These are phyloP conservation scores for Blastobotrys proliferans DNA, from an alignment of 1,139 yeast species.

Conservation along the genomic window DNA sequence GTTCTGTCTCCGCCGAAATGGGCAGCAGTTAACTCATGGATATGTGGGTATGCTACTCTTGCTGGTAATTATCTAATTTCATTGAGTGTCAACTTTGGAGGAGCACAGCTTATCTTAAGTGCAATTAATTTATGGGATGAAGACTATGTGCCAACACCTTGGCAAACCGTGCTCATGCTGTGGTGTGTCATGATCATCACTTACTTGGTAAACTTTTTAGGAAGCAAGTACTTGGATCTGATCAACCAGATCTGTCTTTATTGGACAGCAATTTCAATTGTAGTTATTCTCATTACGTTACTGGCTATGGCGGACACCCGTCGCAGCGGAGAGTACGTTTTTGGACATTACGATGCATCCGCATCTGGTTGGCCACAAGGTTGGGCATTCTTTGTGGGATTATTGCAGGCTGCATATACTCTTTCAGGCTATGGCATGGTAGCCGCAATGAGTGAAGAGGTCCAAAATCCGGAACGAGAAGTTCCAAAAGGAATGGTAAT, in stretches of 20 bases:
- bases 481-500: background rate
- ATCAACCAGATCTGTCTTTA: background rate
- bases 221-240: background rate
- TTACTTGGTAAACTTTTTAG: background rate
- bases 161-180: background rate
- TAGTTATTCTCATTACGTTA: too few species aligned
- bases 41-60: conserved; percentile 1
- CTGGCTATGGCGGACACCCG: too few species aligned
- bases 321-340: too few species aligned
- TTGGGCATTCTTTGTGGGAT: too few species aligned
- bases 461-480: background rate
- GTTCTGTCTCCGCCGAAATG: conserved; percentile 2
- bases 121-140: background rate
- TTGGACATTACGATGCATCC: too few species aligned
- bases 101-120: conserved; percentile 1
- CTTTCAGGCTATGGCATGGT: background rate
- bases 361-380: too few species aligned
- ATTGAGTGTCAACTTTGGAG: background rate
- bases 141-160: background rate
- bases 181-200: background rate
- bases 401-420: too few species aligned
- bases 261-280: too few species aligned
- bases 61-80: background rate
- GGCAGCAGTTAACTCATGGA: conserved; percentile 5
- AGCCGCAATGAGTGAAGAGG: background rate